Base-by-base conservation (phyloP, 768 basidiomycete genomes). In the Suillus tomentosus region DNA sequence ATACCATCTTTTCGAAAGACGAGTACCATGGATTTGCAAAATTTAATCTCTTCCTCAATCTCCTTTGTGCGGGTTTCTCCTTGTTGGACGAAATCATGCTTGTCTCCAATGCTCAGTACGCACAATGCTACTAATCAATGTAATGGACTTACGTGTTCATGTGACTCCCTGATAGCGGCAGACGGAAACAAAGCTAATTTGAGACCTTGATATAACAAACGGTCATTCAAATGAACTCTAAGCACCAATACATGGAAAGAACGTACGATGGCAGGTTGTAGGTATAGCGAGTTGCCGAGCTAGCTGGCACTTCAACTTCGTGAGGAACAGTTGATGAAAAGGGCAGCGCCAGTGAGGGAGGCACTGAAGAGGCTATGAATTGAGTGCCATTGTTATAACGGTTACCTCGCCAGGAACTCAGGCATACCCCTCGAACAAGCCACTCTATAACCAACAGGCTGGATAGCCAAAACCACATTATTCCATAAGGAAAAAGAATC, bases 1-100 rank as follows among this genome's bases (percentile, higher is more conserved):
- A 48, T 11, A 22, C 19, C 8, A 39, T 22, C 3, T 45, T 1
- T 19, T 39, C 45, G 2, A n/a, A n/a, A 10, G 14, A 62, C 19
- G 13, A 42, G 27, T 60, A 62, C 61, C 61, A 62, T 62, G 24
- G 48, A 51, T 54, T 36, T 62, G 48, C 61, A 62, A 27, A 19
- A 39, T 9, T 24, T 11, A 22, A 62, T 62, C 51, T 62, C 61
- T 54, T 62, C 61, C n/a, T 55, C 5, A 17, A 62, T 62, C 27
- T n/a, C 34, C 3, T 54, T 17, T 22, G 10, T 36, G 13, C 6
- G 14, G 10, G 31, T 7, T 27, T 62, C 22, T 27, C 61, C 61
- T n/a, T 22, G 11, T 53, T 62, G 19, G 39, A 62, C 39, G 27
- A 37, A 62, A 5, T 9, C 11, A 14, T 10, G 2, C 61, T 62